Evolutionary conservation across 2,329 filamentous ascomycete species (phyloP), one percentile per base, ranked within the genome.

Genomic region (Sporothrix euskadiensis): DNA sequence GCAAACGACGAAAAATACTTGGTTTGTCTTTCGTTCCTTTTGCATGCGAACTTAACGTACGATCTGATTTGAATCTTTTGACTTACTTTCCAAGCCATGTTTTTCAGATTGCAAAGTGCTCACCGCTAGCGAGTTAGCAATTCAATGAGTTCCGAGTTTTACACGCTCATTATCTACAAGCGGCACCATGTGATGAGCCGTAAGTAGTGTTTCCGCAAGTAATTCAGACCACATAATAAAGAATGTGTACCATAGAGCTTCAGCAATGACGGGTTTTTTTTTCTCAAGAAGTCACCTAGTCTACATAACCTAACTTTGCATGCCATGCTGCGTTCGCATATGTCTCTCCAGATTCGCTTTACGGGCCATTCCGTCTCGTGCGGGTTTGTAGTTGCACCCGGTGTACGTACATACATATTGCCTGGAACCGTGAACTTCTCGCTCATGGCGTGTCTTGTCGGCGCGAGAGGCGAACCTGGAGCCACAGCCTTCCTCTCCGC

Each of bases 301-400:
- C 32, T n/a, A 22, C 12, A 26, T 26, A 4, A 1, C 4, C 35
- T 63, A 41, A 8, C 41, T 35, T n/a, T 63, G 19, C 32, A 71
- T 12, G 10, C 69, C 52, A 32, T 71, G 69, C 54, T 47, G 69
- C 14, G 30, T 47, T 39, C 32, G 39, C 69, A 71, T 71, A 12
- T 71, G 59, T 35, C 69, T 44, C 26, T 47, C 19, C 49, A n/a
- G 26, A 9, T 71, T 71, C 4, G 32, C 69, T 52, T 12, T 71
- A n/a, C 69, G 69, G 35, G 69, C 39, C 54, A 47, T 59, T 12
- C 69, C 69, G 1, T 71, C 52, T 8, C 69, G 52, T 26, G 69
- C 69, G 16, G 69, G 19, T 19, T 71, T 71, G 69, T 10, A 32
- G n/a, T 10, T 59, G 26, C 69, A 71, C 52, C 69, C 69, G 9